These are phyloP conservation scores for Leishmania aethiopica DNA, from an alignment of 208 protist genomes.

Conservation along the genomic window DNA sequence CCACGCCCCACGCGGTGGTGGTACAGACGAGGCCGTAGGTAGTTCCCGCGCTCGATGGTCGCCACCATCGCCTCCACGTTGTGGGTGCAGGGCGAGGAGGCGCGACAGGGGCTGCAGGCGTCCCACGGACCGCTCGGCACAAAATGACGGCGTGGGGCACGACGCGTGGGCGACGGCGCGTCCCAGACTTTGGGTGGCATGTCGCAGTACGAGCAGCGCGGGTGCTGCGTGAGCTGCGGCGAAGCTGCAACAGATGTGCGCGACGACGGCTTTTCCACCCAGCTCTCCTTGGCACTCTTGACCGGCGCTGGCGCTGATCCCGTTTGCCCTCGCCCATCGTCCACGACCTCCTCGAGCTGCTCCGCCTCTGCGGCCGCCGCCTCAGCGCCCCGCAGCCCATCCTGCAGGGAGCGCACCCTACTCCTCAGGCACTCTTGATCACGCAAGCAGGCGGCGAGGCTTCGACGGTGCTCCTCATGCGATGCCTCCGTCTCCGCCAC, in stretches of 20 bases:
- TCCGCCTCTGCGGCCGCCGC: not conserved
- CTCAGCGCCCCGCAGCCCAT: slow-evolving; percentile 1
- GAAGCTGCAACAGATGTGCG: not conserved
- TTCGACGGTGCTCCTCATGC: slow-evolving; percentile 14
- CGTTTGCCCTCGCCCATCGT: not conserved
- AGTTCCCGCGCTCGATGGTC: slow-evolving; percentile 75
- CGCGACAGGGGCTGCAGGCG: slow-evolving; percentile 11
- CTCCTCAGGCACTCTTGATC: slow-evolving; percentile 31
- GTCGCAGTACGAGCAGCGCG: slow-evolving; percentile 26
- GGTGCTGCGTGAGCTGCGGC: slow-evolving; percentile 14
- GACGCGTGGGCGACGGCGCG: slow-evolving; percentile 16
- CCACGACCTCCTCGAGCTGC: not conserved
- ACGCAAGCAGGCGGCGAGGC: slow-evolving; percentile 23
- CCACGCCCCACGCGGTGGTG: slow-evolving; percentile 46
- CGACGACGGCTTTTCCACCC: not conserved
- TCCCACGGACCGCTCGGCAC: slow-evolving; percentile 33
- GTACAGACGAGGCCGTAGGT: slow-evolving; percentile 63
- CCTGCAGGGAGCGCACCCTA: slow-evolving; percentile 14
- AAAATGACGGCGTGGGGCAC: slow-evolving; percentile 25
- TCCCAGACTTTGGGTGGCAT: slow-evolving; percentile 10
- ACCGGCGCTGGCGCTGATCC: not conserved
- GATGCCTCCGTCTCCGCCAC: slow-evolving; percentile 25
- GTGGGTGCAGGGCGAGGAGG: slow-evolving; percentile 44
- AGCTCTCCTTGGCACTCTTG: not conserved
- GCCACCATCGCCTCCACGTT: slow-evolving; percentile 72